Percentiles rank a stretch among this genome's conserved stretches.
Conservation (phyloP, 106 monocot genomes). For the Vanilla planifolia region DNA sequence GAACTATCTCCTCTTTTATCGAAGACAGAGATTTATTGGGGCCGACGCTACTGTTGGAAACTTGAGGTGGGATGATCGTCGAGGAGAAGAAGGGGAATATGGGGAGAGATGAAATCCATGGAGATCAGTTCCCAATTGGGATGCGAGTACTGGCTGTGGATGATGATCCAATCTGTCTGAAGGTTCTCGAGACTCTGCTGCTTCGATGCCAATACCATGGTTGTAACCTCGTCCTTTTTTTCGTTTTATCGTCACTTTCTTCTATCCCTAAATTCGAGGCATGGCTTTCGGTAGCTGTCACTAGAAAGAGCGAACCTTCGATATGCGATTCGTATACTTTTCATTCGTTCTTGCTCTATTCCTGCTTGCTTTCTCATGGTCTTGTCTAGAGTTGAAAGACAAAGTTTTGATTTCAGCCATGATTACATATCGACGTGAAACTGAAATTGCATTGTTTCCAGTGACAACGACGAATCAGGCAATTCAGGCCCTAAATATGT, state of each 20-base stretch:
- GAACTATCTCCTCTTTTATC: too few relatives aligned
- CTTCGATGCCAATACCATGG: constrained; percentile 37
- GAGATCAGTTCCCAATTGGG: constrained; percentile 27
- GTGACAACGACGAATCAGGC: constrained; percentile 31
- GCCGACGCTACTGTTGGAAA: too few relatives aligned
- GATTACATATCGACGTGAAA: background rate
- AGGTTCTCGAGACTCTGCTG: constrained; percentile 27
- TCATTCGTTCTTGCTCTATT: background rate
- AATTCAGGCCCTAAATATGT: constrained; percentile 20
- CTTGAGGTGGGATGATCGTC: constrained; percentile 7
- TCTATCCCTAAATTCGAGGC: background rate
- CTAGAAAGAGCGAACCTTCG: background rate
- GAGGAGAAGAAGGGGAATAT: constrained; percentile 6
- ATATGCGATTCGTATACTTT: background rate
- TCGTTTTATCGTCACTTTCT: background rate
- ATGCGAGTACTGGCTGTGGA: constrained; percentile 41
- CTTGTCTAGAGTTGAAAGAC: background rate
- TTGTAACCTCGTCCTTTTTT: background rate
- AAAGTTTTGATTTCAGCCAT: background rate
- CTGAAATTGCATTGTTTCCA: constrained; percentile 8
- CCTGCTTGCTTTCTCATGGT: background rate
- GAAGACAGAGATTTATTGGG: too few relatives aligned
- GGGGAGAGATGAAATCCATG: background rate
- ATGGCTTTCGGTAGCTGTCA: background rate
- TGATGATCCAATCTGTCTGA: constrained; percentile 33